These are phyloP conservation scores for Kernera saxatilis DNA, from an alignment of 345 rosid genomes.

Conservation along the genomic window DNA sequence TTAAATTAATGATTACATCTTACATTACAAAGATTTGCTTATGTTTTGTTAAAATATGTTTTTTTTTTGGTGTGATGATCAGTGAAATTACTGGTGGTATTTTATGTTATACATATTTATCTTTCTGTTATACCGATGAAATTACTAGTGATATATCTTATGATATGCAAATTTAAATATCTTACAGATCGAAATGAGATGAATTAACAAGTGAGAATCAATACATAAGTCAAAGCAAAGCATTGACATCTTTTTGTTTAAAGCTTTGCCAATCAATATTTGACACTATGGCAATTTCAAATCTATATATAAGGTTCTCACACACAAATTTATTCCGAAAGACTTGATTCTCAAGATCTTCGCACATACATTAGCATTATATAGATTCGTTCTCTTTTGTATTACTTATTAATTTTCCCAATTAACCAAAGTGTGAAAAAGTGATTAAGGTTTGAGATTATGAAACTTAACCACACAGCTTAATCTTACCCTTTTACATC, in stretches of 20 bases:
- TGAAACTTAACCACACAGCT: conserved; percentile 5
- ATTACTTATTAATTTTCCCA: conserved; percentile 4
- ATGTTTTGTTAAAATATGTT: background rate
- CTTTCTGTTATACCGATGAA: background rate
- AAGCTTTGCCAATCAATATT: conserved; percentile 11
- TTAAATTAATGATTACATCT: background rate
- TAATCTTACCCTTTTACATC: background rate
- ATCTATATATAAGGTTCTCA: conserved; percentile 7
- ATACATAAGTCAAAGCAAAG: background rate
- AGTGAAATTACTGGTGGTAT: background rate
- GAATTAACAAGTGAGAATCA: background rate
- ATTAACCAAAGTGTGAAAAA: background rate
- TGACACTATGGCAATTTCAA: background rate
- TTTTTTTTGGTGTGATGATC: too few species aligned
- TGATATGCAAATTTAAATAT: background rate
- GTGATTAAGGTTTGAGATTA: conserved; percentile 1
- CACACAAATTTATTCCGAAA: conserved; percentile 4
- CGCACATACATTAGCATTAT: background rate
- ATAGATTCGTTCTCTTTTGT: background rate
- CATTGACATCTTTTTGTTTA: background rate
- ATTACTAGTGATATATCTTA: background rate
- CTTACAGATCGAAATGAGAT: background rate
- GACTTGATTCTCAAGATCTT: conserved; percentile 16
- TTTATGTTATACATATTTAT: too few species aligned
- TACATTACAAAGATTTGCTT: background rate